A percentile compares a stretch with the other conserved stretches of the same genome.
These are phyloP conservation scores for Eucalyptus fibrosa DNA, from an alignment of 345 rosid genomes.

Conservation along the genomic window DNA sequence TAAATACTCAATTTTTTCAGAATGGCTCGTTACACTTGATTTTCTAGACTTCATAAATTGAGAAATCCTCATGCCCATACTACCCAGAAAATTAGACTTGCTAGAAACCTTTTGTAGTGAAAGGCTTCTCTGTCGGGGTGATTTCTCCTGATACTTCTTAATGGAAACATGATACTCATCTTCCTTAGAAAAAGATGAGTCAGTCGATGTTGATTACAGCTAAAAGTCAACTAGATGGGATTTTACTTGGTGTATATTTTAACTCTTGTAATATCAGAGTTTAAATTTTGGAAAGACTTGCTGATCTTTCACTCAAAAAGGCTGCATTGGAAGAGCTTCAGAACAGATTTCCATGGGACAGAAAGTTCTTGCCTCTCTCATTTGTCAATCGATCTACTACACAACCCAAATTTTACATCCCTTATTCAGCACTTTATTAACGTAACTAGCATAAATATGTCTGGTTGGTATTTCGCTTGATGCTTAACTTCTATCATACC, in stretches of 20 bases:
- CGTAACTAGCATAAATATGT: background rate
- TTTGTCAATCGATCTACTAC: background rate
- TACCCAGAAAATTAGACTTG: background rate
- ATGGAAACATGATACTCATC: background rate
- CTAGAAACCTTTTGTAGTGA: background rate
- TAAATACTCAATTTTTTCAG: background rate
- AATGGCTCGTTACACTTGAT: background rate
- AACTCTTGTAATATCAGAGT: background rate
- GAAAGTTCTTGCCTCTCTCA: background rate
- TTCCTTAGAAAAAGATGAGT: background rate
- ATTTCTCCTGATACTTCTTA: background rate
- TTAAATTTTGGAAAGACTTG: background rate
- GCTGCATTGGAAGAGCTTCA: background rate
- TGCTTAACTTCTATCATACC: background rate
- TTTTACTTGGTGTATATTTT: background rate
- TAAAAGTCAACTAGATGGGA: background rate
- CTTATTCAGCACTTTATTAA: background rate
- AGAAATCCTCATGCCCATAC: background rate
- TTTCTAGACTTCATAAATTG: background rate
- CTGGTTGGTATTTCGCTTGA: background rate
- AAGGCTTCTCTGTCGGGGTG: background rate
- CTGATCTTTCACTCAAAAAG: background rate
- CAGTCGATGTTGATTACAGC: background rate
- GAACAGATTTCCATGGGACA: background rate
- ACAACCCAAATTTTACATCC: background rate